Evolutionary conservation across 2,329 filamentous ascomycete species (phyloP).

Genomic region (Trichoderma hamatum): DNA sequence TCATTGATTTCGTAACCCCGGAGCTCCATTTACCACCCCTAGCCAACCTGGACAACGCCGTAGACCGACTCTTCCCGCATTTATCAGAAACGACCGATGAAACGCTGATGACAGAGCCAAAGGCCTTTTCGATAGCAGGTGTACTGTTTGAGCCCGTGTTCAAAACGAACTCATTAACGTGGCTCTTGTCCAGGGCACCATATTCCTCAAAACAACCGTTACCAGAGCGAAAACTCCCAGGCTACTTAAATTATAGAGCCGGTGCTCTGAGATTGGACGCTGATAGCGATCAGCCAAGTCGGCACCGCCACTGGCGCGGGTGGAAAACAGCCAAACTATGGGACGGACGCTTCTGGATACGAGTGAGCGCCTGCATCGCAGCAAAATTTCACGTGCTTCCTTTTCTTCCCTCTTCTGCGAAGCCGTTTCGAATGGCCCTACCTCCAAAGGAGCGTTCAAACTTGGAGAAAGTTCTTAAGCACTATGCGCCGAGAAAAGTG

Average conservation of each 20-base stretch:
- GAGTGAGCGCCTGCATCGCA: constrained; percentile 48
- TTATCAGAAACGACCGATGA: constrained; percentile 36
- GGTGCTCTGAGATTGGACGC: not conserved
- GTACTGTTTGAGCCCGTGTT: constrained; percentile 44
- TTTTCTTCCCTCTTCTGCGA: constrained; percentile 48
- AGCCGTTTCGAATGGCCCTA: constrained; percentile 53
- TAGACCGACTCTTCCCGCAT: constrained; percentile 54
- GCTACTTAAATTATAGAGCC: constrained; percentile 30
- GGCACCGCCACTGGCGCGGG: constrained; percentile 34
- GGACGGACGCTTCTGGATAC: constrained; percentile 67
- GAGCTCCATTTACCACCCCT: constrained; percentile 49
- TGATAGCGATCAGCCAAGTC: constrained; percentile 24
- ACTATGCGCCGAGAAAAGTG: constrained; percentile 57
- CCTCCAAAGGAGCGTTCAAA: constrained; percentile 35
- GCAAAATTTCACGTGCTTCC: constrained; percentile 50
- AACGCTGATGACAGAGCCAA: constrained; percentile 33
- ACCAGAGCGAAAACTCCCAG: constrained; percentile 34
- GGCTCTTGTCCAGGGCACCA: constrained; percentile 53
- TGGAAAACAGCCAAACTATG: constrained; percentile 48
- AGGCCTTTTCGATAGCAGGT: constrained; percentile 47
- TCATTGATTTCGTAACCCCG: constrained; percentile 56
- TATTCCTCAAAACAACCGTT: constrained; percentile 46
- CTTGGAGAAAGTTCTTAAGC: constrained; percentile 50
- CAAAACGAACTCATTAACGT: constrained; percentile 35
- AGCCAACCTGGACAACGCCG: constrained; percentile 48